These are phyloP conservation scores for Claviceps pusilla DNA, from an alignment of 2,329 filamentous ascomycete genomes.

Conservation along the genomic window DNA sequence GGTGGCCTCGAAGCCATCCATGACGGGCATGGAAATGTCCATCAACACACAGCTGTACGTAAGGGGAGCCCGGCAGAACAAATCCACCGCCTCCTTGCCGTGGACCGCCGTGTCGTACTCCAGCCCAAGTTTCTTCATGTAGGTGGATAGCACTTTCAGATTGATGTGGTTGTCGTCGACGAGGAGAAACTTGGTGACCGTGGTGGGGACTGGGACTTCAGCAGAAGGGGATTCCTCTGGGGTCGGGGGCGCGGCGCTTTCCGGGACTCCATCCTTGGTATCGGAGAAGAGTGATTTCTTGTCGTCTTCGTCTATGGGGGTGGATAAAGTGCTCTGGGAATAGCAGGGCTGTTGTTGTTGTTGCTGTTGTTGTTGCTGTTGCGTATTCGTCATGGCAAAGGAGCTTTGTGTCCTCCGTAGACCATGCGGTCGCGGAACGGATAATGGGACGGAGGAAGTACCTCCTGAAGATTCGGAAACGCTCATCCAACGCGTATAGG, in stretches of 20 bases:
- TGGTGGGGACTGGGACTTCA: neutral
- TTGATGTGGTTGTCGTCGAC: conserved; percentile 26
- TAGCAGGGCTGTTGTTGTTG: neutral
- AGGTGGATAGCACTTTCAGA: conserved; percentile 14
- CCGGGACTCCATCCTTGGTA: neutral
- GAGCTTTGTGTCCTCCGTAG: neutral
- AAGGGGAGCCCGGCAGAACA: conserved; percentile 7
- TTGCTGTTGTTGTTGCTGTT: no score
- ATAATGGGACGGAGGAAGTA: neutral
- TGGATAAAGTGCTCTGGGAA: neutral
- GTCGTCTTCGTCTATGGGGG: neutral
- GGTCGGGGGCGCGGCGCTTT: neutral
- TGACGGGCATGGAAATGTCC: conserved; percentile 40
- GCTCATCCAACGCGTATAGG: conserved; percentile 1
- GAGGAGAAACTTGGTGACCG: conserved; percentile 8
- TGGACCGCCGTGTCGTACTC: conserved; percentile 11
- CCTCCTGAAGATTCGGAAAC: neutral
- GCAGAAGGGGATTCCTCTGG: neutral
- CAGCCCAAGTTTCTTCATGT: conserved; percentile 14
- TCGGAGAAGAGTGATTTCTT: neutral
- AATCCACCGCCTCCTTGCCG: conserved; percentile 15
- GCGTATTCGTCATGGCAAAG: neutral
- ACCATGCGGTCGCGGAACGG: neutral
- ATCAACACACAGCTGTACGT: conserved; percentile 17
- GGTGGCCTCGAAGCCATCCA: conserved; percentile 33